Conservation (phyloP, 2,329 filamentous ascomycete species). For the Ophiostoma tasmaniense region DNA sequence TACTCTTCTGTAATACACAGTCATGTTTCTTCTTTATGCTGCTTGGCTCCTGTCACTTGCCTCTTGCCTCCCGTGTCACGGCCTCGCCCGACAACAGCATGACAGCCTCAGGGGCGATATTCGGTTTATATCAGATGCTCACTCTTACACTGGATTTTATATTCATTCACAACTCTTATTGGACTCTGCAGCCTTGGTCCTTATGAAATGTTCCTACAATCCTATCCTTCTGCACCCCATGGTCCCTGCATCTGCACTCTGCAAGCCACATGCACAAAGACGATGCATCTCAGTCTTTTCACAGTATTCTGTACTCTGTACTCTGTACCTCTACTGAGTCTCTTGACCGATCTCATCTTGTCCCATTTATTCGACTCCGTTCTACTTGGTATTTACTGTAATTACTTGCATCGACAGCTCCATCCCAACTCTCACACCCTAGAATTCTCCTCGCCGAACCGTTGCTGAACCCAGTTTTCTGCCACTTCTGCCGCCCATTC, state of each 20-base stretch:
- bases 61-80: neutral
- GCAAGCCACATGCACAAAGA: neutral
- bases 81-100: neutral
- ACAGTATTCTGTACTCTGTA: neutral
- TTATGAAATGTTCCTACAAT: neutral
- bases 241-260: conserved; percentile 1
- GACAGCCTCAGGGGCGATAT: neutral
- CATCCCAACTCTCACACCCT: neutral
- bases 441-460: conserved; percentile 1
- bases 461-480: neutral
- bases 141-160: no score
- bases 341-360: neutral
- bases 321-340: neutral
- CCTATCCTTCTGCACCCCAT: neutral
- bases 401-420: neutral
- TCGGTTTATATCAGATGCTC: neutral
- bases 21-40: neutral
- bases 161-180: neutral
- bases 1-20: neutral
- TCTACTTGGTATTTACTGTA: no score
- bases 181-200: neutral
- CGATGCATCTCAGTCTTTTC: neutral
- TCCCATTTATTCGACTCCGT: neutral
- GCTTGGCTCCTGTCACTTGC: neutral
- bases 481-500: neutral